Evolutionary conservation across 148 eudicot species (phyloP).

Genomic region (Mesembryanthemum crystallinum): DNA sequence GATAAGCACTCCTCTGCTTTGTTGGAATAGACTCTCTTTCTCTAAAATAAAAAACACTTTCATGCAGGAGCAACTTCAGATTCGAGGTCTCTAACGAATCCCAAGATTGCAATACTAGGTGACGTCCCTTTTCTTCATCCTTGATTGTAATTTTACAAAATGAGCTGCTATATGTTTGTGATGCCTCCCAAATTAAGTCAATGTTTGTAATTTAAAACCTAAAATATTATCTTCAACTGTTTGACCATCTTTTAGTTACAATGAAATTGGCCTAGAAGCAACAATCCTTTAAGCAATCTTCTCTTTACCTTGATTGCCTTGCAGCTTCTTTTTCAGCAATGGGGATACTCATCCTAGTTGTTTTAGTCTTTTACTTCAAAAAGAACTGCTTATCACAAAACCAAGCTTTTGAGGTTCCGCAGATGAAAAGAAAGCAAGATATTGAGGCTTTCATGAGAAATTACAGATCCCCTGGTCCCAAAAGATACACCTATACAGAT

Average conservation of each 20-base stretch:
- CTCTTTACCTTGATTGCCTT: not conserved
- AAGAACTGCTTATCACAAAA: not conserved
- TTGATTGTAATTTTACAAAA: too few species aligned
- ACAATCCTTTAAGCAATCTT: not conserved
- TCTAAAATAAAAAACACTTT: not conserved
- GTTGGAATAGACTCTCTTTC: not conserved
- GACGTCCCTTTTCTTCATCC: not conserved
- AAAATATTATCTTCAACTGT: not conserved
- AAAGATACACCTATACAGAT: slow-evolving; percentile 47
- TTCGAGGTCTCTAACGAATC: not conserved
- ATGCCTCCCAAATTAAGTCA: not conserved
- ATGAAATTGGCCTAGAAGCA: not conserved
- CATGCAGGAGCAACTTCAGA: not conserved
- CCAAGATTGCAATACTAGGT: not conserved
- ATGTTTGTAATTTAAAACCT: not conserved
- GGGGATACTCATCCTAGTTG: not conserved
- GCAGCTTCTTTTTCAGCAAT: slow-evolving; percentile 3
- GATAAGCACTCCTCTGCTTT: not conserved
- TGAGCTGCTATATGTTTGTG: not conserved
- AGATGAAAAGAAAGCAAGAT: not conserved
- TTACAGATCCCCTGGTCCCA: slow-evolving; percentile 23
- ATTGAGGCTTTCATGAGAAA: slow-evolving; percentile 11
- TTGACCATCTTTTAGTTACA: too few species aligned
- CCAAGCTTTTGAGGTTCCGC: not conserved
- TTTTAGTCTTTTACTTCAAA: not conserved